Base-by-base conservation (phyloP, 2,329 filamentous ascomycete genomes). In the Penicillium verrucosum region DNA sequence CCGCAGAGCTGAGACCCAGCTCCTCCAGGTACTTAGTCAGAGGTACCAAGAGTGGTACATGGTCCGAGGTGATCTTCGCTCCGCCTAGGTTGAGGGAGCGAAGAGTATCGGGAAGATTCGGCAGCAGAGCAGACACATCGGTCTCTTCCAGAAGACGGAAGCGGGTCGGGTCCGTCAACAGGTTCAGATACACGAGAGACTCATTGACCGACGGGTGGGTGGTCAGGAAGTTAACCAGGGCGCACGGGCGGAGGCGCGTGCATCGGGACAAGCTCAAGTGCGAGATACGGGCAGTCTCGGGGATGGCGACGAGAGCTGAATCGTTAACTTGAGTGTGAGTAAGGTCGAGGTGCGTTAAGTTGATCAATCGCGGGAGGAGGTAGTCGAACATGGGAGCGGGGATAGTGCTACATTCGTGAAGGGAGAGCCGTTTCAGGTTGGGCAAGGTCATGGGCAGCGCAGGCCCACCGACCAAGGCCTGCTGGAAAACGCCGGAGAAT, bases 231-330 rank as follows among this genome's bases (percentile, higher is more conserved):
- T 87, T 80, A 59, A 91, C 84, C 16, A 93, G 83, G 9, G 77
- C 82, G 14, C 83, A 77, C 1, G 89, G 85, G 10, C 84, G 84
- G 51, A 94, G 79, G 51, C 85, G 81, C 51, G 84, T 85, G 78
- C 90, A 93, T 73, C 89, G 90, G 60, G 88, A 85, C 45, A 94
- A 76, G 67, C 91, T 92, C 52, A 94, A 77, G 69, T 94, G 90
- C 1, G 88, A 92, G 61, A 93, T 81, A 60, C 78, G 80, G 11
- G 90, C 89, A 5, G 86, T 86, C n/a, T 79, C 69, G 0, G 89
- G 89, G 60, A 93, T 89, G 21, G 84, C 85, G 64, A 82, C 77
- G 16, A 94, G 79, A 5, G 89, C 89, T 25, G 80, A 77, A 70
- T 91, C 84, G 34, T 86, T 92, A 65, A 94, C 85, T 63, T 87